Conservation (phyloP, 805 yeast genomes). For the Yamadazyma takamatsuzukensis region DNA sequence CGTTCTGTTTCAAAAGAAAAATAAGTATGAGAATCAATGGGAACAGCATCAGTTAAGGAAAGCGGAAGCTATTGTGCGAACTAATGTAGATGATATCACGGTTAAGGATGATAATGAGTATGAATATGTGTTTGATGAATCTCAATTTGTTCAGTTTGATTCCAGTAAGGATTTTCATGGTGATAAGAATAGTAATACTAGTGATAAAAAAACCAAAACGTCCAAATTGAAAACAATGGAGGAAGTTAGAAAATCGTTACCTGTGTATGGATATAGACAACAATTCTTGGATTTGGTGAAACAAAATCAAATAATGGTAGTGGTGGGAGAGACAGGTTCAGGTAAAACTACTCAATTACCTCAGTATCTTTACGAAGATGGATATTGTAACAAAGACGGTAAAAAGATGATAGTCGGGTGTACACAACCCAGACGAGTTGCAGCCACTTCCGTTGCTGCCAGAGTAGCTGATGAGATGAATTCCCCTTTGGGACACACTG, state of each 20-base stretch:
- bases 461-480: conserved; percentile 91
- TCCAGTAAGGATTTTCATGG: conserved; percentile 9
- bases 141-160: conserved; percentile 39
- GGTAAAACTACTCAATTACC: conserved; percentile 95
- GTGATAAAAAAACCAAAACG: not conserved
- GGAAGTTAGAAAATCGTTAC: conserved; percentile 62
- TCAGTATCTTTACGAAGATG: conserved; percentile 80
- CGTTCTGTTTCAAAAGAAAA: conserved; percentile 8
- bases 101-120: conserved; percentile 47
- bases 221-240: conserved; percentile 24
- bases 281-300: conserved; percentile 57
- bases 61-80: conserved; percentile 17
- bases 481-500: conserved; percentile 74
- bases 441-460: conserved; percentile 86
- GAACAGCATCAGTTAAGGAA: conserved; percentile 48
- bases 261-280: conserved; percentile 65
- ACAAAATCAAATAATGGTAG: conserved; percentile 63
- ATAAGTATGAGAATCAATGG: conserved; percentile 42
- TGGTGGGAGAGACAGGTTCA: conserved; percentile 89
- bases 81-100: conserved; percentile 36
- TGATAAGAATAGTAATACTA: not conserved
- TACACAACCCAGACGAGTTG: conserved; percentile 94
- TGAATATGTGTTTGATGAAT: conserved; percentile 73
- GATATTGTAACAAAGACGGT: conserved; percentile 52
- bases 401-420: conserved; percentile 57